phyloP scores from a whole-genome alignment of 768 basidiomycete species.

The Termitomyces sp. region DNA sequence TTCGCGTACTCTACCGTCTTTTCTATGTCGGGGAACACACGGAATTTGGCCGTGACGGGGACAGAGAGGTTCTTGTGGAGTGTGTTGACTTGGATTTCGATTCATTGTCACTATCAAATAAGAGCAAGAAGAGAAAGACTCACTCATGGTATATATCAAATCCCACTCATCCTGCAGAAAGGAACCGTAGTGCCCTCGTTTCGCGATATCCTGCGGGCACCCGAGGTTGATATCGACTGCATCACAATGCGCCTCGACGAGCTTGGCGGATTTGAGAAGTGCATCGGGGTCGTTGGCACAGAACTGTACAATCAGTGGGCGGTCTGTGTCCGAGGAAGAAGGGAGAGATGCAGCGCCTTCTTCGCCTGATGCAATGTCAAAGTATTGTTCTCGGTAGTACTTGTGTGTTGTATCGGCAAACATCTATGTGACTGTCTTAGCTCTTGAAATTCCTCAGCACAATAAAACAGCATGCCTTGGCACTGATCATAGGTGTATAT shows the following conservation, averaged over 20 bases:
- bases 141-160: neutral
- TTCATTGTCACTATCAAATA: neutral
- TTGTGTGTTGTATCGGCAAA: constrained; percentile 51
- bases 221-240: neutral
- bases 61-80: neutral
- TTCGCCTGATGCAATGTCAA: constrained; percentile 67
- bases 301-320: neutral
- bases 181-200: neutral
- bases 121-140: neutral
- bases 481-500: constrained; percentile 99
- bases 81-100: neutral
- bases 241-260: neutral
- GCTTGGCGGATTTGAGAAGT: neutral
- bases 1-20: constrained; percentile 56
- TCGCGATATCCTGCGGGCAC: neutral
- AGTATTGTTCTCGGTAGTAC: constrained; percentile 56
- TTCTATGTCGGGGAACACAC: neutral
- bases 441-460: neutral
- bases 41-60: neutral
- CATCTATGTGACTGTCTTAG: constrained; percentile 40
- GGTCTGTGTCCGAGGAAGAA: neutral
- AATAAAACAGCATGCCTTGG: constrained; percentile 47
- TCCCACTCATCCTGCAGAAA: neutral
- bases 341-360: constrained; percentile 60
- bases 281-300: neutral